Percentiles rank a stretch among this genome's conserved stretches.
phyloP scores from a whole-genome alignment of 352 stramenopile species.

The Phytophthora hibernalis region DNA sequence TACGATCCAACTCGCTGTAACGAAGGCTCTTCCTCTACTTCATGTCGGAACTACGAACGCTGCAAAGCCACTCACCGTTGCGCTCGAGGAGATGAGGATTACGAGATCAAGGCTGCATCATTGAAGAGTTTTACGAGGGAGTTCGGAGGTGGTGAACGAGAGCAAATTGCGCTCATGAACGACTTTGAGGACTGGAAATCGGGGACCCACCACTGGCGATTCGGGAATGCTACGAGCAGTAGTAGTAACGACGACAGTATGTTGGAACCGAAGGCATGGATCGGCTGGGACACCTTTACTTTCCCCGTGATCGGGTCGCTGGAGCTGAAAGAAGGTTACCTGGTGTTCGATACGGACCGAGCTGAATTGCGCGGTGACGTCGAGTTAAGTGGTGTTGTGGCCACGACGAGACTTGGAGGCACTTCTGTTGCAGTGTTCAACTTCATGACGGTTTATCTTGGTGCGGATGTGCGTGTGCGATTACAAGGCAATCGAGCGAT shows the following conservation, averaged over 20 bases:
- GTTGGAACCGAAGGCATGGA: slow-evolving; percentile 19
- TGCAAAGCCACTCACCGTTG: slow-evolving; percentile 96
- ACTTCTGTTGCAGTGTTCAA: slow-evolving; percentile 95
- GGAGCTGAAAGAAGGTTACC: slow-evolving; percentile 73
- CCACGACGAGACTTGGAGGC: slow-evolving; percentile 58
- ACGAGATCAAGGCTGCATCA: slow-evolving; percentile 75
- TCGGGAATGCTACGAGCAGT: slow-evolving; percentile 22
- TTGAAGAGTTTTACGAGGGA: slow-evolving; percentile 81
- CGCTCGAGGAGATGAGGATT: slow-evolving; percentile 90
- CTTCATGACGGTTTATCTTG: slow-evolving; percentile 95
- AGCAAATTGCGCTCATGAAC: slow-evolving; percentile 83
- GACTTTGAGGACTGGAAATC: slow-evolving; percentile 97
- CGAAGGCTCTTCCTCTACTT: slow-evolving; percentile 44
- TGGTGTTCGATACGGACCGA: slow-evolving; percentile 81
- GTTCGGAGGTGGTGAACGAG: slow-evolving; percentile 84
- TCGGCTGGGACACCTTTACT: slow-evolving; percentile 70
- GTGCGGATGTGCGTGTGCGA: slow-evolving; percentile 77
- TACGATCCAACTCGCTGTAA: slow-evolving; percentile 70
- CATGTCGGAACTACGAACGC: slow-evolving; percentile 87
- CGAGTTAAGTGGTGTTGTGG: slow-evolving; percentile 62
- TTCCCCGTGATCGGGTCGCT: slow-evolving; percentile 81
- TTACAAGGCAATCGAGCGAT: slow-evolving; percentile 90
- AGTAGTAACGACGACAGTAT: slow-evolving; percentile 21
- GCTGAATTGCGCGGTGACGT: slow-evolving; percentile 66
- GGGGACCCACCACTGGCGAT: slow-evolving; percentile 80